phyloP scores from a whole-genome alignment of 306 rosid species.

The Benincasa hispida region DNA sequence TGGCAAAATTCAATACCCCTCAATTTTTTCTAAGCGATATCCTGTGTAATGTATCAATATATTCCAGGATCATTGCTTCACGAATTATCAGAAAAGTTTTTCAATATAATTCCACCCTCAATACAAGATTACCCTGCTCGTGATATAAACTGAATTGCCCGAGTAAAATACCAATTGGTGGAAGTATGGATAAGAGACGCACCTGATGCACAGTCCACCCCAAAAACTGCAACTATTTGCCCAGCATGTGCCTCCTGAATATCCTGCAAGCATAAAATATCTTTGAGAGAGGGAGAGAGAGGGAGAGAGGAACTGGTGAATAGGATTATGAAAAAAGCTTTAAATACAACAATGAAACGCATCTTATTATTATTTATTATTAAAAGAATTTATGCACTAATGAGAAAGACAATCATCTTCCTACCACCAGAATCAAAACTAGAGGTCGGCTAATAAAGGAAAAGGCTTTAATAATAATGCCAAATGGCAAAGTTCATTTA shows the following conservation, averaged over 20 bases:
- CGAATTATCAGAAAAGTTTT: neutral
- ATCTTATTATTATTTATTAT: neutral
- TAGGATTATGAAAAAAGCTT: neutral
- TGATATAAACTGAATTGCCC: neutral
- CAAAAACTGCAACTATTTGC: constrained; percentile 96
- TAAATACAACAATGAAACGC: neutral
- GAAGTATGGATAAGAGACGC: constrained; percentile 11
- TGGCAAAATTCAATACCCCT: neutral
- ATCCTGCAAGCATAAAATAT: constrained; percentile 37
- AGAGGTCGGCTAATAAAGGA: neutral
- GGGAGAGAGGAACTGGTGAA: neutral
- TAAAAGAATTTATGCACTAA: neutral
- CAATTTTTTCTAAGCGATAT: neutral
- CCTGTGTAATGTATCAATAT: neutral
- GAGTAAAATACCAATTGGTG: neutral
- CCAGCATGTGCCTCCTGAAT: constrained; percentile 98
- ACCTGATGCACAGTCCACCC: constrained; percentile 99
- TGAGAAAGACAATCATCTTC: neutral
- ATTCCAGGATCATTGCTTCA: neutral
- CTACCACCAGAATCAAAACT: neutral
- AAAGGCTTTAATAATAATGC: neutral
- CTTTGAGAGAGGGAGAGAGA: neutral
- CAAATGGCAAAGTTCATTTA: neutral
- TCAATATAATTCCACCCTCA: neutral
- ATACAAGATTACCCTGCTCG: neutral